Evolutionary conservation across 164 flowering plant species (phyloP).

Genomic region (Magnolia changhungtana): DNA sequence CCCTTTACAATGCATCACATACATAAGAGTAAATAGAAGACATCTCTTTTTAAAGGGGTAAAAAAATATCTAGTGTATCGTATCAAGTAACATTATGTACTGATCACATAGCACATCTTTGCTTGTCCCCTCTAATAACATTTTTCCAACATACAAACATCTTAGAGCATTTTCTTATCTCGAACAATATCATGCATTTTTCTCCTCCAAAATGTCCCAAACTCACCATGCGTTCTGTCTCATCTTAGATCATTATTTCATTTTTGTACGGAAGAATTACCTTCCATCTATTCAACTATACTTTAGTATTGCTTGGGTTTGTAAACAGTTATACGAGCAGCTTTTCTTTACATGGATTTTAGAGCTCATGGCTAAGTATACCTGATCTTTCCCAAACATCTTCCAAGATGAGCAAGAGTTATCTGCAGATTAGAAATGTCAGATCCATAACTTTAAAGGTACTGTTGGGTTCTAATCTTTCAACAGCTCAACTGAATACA

Average conservation of each 20-base stretch:
- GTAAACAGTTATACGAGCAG: not conserved
- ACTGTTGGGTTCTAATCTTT: not conserved
- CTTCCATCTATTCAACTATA: not conserved
- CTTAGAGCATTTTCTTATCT: not conserved
- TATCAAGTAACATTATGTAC: too few relatives aligned
- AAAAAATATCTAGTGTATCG: too few relatives aligned
- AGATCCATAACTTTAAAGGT: not conserved
- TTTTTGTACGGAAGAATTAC: not conserved
- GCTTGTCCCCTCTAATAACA: not conserved
- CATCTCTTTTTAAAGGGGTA: too few relatives aligned
- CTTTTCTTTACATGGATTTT: not conserved
- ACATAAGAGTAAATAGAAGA: too few relatives aligned
- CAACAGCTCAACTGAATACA: not conserved
- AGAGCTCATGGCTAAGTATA: not conserved
- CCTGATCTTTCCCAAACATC: not conserved
- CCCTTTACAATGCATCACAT: too few relatives aligned
- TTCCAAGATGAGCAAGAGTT: not conserved
- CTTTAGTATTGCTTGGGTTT: not conserved
- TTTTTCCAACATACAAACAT: too few relatives aligned
- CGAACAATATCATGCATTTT: not conserved
- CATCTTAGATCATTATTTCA: not conserved
- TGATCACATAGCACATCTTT: not conserved
- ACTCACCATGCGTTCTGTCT: too few relatives aligned
- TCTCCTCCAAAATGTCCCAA: not conserved
- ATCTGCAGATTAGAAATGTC: not conserved